phyloP scores from a whole-genome alignment of 495 filamentous ascomycete genomes.

The Pseudotulostoma volvatum region DNA sequence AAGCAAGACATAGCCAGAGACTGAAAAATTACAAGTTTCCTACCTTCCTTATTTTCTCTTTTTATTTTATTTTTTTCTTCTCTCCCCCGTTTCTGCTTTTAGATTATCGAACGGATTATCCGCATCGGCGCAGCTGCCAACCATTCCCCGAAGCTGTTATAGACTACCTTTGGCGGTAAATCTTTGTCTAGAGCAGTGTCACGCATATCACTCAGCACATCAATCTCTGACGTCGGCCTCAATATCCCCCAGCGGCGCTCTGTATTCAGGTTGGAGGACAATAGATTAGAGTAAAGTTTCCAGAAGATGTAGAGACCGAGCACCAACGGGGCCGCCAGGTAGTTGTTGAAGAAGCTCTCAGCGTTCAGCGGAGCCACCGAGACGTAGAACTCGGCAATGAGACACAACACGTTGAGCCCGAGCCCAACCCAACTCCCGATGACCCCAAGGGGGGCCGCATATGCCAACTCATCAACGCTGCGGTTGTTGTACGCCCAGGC shows the following conservation, averaged over 20 bases:
- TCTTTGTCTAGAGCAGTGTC: constrained; percentile 13
- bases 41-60: too few species aligned
- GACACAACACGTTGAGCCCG: constrained; percentile 37
- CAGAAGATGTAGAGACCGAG: constrained; percentile 26
- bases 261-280: constrained; percentile 11
- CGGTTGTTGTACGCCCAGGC: constrained; percentile 40
- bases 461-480: constrained; percentile 55
- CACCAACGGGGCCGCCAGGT: constrained; percentile 43
- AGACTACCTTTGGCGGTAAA: constrained; percentile 13
- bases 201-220: constrained; percentile 11
- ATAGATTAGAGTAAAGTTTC: constrained; percentile 12
- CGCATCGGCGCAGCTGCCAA: constrained; percentile 14
- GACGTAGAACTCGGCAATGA: constrained; percentile 44
- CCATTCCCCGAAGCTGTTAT: constrained; percentile 14
- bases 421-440: constrained; percentile 53
- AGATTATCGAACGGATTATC: constrained; percentile 5
- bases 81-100: too few species aligned
- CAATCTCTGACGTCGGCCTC: constrained; percentile 10
- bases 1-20: too few species aligned
- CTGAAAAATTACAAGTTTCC: too few species aligned
- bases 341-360: constrained; percentile 43
- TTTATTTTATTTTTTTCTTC: too few species aligned
- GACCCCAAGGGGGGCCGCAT: constrained; percentile 46
- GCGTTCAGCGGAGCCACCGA: constrained; percentile 29
- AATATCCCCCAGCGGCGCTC: constrained; percentile 12